phyloP scores from a whole-genome alignment of 2,329 filamentous ascomycete genomes.

The Emericellopsis cladophorae region DNA sequence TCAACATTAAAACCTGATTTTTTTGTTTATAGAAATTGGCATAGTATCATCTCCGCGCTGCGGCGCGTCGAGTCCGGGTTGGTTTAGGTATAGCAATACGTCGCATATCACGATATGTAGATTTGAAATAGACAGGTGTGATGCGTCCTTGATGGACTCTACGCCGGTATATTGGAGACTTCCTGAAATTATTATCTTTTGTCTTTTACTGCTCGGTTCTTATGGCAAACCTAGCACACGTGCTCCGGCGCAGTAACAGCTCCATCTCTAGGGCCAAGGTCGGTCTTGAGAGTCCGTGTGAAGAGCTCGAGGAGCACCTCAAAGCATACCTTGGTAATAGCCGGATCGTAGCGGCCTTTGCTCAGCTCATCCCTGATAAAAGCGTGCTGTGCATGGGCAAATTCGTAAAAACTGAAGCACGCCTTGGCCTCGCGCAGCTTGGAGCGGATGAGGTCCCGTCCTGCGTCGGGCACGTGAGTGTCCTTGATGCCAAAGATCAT shows the following conservation, averaged over 20 bases:
- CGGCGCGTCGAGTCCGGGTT: no score
- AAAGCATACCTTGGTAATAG: conserved; percentile 77
- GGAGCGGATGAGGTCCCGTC: conserved; percentile 70
- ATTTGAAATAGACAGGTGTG: no score
- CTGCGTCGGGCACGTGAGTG: conserved; percentile 74
- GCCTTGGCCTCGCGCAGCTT: conserved; percentile 67
- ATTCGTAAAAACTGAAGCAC: conserved; percentile 73
- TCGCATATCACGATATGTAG: no score
- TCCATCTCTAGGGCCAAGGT: conserved; percentile 58
- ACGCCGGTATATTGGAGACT: not conserved
- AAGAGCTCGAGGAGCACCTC: conserved; percentile 85
- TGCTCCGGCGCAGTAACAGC: conserved; percentile 54
- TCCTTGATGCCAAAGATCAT: conserved; percentile 92
- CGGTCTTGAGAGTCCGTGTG: conserved; percentile 61
- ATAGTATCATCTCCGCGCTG: no score
- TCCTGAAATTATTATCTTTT: not conserved
- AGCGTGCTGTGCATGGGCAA: conserved; percentile 88
- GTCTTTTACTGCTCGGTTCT: not conserved
- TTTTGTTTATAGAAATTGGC: no score
- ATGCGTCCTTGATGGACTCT: not conserved
- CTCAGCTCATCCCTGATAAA: conserved; percentile 89
- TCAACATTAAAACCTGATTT: no score
- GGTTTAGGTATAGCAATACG: no score
- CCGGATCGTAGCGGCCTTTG: conserved; percentile 89
- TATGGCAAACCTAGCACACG: conserved; percentile 56